Evolutionary conservation across 2,329 filamentous ascomycete species (phyloP).

Genomic region (Colletotrichum lentis): DNA sequence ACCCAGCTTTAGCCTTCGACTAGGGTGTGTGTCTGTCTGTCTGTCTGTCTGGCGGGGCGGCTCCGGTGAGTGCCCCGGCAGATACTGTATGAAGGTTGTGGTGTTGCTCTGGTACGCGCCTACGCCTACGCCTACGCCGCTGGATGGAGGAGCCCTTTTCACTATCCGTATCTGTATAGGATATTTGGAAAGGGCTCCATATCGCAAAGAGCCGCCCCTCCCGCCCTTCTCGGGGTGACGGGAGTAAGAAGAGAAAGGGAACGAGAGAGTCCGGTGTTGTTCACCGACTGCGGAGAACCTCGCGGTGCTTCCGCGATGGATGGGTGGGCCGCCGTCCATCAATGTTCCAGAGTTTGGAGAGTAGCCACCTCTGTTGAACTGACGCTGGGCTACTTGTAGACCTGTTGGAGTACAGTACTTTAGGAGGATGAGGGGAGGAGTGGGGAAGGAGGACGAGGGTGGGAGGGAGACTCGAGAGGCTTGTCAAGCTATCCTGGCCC

Average conservation of each 20-base stretch:
- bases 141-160: not conserved
- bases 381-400: conserved; percentile 24
- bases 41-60: not conserved
- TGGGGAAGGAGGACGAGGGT: conserved; percentile 5
- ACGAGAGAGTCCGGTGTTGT: not conserved
- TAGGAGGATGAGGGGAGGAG: not conserved
- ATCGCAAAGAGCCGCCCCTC: conserved; percentile 17
- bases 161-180: not conserved
- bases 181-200: not conserved
- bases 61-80: not conserved
- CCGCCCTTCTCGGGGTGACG: conserved; percentile 12
- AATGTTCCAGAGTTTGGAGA: conserved; percentile 25
- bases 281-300: conserved; percentile 12
- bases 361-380: conserved; percentile 12
- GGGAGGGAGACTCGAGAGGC: not conserved
- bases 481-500: conserved; percentile 1
- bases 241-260: not conserved
- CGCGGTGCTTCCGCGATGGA: conserved; percentile 17
- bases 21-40: not conserved
- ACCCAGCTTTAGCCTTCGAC: not conserved
- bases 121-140: not conserved
- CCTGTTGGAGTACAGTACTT: too few species aligned
- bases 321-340: conserved; percentile 21
- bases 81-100: not conserved
- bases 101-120: not conserved